Conservation (phyloP, 225 moss, liverwort and hornwort species). For the Asterella californica region DNA sequence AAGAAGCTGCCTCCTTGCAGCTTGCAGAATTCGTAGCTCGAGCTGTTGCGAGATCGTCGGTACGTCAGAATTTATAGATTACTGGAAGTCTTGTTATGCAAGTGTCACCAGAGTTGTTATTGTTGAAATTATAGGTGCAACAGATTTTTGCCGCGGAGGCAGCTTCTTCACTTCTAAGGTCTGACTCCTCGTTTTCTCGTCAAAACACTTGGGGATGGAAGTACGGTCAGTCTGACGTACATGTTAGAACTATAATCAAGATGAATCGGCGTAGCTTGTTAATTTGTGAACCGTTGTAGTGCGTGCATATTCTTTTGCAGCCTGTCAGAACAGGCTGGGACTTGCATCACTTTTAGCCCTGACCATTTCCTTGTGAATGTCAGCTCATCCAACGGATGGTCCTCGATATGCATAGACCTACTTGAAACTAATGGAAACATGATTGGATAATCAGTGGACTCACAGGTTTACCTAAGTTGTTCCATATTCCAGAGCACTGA, state of each 20-base stretch:
- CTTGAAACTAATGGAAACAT: neutral
- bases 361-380: neutral
- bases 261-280: neutral
- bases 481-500: neutral
- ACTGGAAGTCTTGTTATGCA: neutral
- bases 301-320: neutral
- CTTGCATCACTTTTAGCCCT: neutral
- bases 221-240: neutral
- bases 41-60: constrained; percentile 60
- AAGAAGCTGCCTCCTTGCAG: constrained; percentile 89
- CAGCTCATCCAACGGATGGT: neutral
- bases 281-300: neutral
- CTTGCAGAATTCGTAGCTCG: constrained; percentile 86
- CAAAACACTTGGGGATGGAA: neutral
- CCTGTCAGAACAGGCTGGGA: neutral
- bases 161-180: neutral
- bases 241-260: neutral
- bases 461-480: neutral
- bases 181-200: no score
- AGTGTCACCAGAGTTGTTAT: neutral
- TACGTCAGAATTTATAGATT: constrained; percentile 25
- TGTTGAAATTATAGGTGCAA: neutral
- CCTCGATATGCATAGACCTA: neutral
- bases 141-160: neutral
- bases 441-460: neutral